These are phyloP conservation scores for Niebla homalea DNA, from an alignment of 495 filamentous ascomycete genomes.

Conservation along the genomic window DNA sequence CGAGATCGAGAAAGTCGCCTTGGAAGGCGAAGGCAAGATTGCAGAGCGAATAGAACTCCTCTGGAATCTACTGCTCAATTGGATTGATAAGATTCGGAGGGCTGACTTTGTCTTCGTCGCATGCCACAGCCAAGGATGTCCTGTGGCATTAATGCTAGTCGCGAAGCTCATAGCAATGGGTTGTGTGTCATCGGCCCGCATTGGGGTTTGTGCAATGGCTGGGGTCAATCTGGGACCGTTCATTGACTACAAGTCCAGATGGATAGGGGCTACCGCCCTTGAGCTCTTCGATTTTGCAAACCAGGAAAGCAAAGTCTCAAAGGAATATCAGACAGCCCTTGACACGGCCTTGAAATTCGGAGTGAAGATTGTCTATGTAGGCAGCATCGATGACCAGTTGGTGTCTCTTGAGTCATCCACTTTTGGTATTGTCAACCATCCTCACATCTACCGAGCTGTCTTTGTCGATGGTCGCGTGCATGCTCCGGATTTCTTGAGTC, in stretches of 20 bases:
- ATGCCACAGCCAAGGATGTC: slow-evolving; percentile 91
- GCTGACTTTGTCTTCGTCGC: slow-evolving; percentile 84
- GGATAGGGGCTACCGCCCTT: slow-evolving; percentile 73
- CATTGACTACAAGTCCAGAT: slow-evolving; percentile 66
- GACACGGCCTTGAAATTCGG: slow-evolving; percentile 60
- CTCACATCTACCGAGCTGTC: slow-evolving; percentile 83
- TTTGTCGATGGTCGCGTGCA: slow-evolving; percentile 92
- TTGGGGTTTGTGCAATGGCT: slow-evolving; percentile 86
- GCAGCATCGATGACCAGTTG: slow-evolving; percentile 92
- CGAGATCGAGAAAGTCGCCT: slow-evolving; percentile 76
- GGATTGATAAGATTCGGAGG: slow-evolving; percentile 77
- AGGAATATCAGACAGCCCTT: slow-evolving; percentile 64
- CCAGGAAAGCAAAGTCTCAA: slow-evolving; percentile 64
- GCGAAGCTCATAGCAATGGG: slow-evolving; percentile 74
- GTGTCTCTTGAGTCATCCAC: slow-evolving; percentile 87
- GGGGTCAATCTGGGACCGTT: slow-evolving; percentile 92
- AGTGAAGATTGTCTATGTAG: slow-evolving; percentile 69
- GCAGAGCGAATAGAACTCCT: slow-evolving; percentile 76
- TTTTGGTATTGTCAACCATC: slow-evolving; percentile 70
- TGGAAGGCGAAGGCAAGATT: slow-evolving; percentile 97
- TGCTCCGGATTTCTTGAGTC: slow-evolving; percentile 83
- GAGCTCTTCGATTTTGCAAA: slow-evolving; percentile 89
- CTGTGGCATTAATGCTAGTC: slow-evolving; percentile 85
- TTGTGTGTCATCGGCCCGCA: slow-evolving; percentile 53
- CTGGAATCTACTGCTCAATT: slow-evolving; percentile 89